Percentiles rank a stretch among this genome's conserved stretches.
phyloP scores from a whole-genome alignment of 2,329 filamentous ascomycete genomes.

The Ascochyta pisi region DNA sequence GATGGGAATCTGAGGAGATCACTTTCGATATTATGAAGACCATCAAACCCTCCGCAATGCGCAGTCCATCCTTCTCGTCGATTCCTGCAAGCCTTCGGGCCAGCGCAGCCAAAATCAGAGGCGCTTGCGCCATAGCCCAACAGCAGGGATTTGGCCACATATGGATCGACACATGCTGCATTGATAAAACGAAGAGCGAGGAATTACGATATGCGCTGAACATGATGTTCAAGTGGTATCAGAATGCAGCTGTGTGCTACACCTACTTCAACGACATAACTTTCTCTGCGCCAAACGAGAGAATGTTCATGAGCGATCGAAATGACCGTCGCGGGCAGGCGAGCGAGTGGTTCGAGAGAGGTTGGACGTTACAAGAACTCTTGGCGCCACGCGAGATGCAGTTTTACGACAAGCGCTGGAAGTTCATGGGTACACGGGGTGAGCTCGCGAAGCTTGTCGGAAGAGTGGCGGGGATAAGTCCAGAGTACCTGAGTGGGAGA shows the following conservation, averaged over 20 bases:
- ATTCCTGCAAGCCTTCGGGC: background rate
- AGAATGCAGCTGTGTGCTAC: conserved; percentile 13
- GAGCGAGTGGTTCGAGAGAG: conserved; percentile 16
- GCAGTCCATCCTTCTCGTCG: background rate
- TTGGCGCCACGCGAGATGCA: conserved; percentile 16
- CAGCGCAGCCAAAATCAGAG: background rate
- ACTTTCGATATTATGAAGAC: background rate
- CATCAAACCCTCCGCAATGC: background rate
- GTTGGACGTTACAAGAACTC: conserved; percentile 21
- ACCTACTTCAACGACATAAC: conserved; percentile 8
- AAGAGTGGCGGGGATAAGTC: conserved; percentile 7
- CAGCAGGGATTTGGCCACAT: conserved; percentile 4
- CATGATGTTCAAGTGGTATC: conserved; percentile 15
- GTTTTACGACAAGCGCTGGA: conserved; percentile 19
- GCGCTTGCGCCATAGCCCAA: conserved; percentile 2
- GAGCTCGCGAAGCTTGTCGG: conserved; percentile 2
- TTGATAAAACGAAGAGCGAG: background rate
- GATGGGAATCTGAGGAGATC: conserved; percentile 1
- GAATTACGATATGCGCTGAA: background rate
- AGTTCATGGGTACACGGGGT: conserved; percentile 11
- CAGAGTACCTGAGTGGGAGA: conserved; percentile 1
- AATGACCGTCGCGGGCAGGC: background rate
- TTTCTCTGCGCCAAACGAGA: background rate
- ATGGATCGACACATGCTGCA: conserved; percentile 8
- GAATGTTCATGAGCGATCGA: background rate